Percentiles rank a stretch among this genome's conserved stretches.
These are phyloP conservation scores for Plasmodium falciparum DNA, from an alignment of 169 alveolate species.

Conservation along the genomic window DNA sequence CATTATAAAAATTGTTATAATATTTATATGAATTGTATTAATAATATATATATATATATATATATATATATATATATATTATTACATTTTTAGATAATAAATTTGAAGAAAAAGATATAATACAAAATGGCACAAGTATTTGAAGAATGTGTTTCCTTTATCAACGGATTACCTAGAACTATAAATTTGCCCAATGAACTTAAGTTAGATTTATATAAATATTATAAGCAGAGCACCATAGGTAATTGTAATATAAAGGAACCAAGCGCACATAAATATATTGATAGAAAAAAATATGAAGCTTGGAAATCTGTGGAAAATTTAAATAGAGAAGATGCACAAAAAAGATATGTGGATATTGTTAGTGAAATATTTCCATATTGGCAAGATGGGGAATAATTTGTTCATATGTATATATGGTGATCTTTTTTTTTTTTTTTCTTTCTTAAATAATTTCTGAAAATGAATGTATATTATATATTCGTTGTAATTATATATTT, in stretches of 20 bases:
- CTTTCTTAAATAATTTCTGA: no score
- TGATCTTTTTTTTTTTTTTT: no score
- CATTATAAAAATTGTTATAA: no score
- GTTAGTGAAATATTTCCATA: slow-evolving; percentile 76
- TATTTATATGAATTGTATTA: no score
- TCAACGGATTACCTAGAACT: slow-evolving; percentile 33
- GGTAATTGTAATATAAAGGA: slow-evolving; percentile 92
- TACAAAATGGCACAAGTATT: slow-evolving; percentile 2
- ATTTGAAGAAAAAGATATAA: no score
- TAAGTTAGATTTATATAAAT: slow-evolving; percentile 88
- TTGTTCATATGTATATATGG: no score
- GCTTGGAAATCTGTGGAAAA: slow-evolving; percentile 93
- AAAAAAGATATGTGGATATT: slow-evolving; percentile 87
- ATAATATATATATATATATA: no score
- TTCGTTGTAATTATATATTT: no score
- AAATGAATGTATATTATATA: no score
- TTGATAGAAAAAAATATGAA: slow-evolving; percentile 93
- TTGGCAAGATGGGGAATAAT: slow-evolving; percentile 71
- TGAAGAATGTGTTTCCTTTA: slow-evolving; percentile 27
- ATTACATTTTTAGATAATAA: no score
- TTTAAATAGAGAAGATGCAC: slow-evolving; percentile 89
- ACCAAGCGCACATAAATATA: slow-evolving; percentile 92
- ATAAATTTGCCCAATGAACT: slow-evolving; percentile 74
- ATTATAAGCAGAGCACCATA: slow-evolving; percentile 93
- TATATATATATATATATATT: no score